A percentile compares a stretch with the other conserved stretches of the same genome.
phyloP scores from a whole-genome alignment of 345 rosid genomes.

The Arabis alpina region DNA sequence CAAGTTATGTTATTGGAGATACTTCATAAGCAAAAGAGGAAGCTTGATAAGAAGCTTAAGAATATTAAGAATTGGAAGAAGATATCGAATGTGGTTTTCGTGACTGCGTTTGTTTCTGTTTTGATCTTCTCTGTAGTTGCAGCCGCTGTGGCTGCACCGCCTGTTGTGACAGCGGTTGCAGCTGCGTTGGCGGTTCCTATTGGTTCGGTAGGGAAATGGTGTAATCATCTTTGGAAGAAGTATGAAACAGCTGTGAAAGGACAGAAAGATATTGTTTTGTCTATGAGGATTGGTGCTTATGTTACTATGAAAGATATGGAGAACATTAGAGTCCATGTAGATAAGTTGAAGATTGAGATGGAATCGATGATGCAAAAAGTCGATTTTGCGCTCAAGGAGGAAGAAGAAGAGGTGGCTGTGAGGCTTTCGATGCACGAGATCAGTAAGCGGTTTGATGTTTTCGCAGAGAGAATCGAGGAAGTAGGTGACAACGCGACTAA shows the following conservation, averaged over 20 bases:
- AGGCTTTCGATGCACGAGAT: constrained; percentile 76
- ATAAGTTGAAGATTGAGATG: constrained; percentile 56
- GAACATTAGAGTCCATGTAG: constrained; percentile 54
- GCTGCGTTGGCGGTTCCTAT: constrained; percentile 73
- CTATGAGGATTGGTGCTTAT: constrained; percentile 57
- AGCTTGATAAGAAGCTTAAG: constrained; percentile 74
- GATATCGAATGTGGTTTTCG: constrained; percentile 73
- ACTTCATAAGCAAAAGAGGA: constrained; percentile 55
- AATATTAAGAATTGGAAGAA: constrained; percentile 75
- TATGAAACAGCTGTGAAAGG: constrained; percentile 63
- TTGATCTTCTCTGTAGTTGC: constrained; percentile 87
- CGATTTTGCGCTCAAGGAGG: constrained; percentile 55
- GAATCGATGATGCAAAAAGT: constrained; percentile 58
- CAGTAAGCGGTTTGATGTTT: constrained; percentile 61
- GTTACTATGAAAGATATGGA: constrained; percentile 69
- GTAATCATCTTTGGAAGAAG: constrained; percentile 63
- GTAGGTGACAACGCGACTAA: constrained; percentile 64
- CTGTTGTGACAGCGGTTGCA: constrained; percentile 68
- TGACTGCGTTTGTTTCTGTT: constrained; percentile 69
- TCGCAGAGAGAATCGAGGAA: constrained; percentile 61
- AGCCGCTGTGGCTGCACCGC: constrained; percentile 84
- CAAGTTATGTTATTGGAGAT: constrained; percentile 59
- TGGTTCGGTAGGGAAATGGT: constrained; percentile 86
- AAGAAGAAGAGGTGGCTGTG: constrained; percentile 53
- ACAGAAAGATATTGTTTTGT: constrained; percentile 53